A percentile compares a stretch with the other conserved stretches of the same genome.
phyloP scores from a whole-genome alignment of 495 filamentous ascomycete genomes.

The Tuber brumale region DNA sequence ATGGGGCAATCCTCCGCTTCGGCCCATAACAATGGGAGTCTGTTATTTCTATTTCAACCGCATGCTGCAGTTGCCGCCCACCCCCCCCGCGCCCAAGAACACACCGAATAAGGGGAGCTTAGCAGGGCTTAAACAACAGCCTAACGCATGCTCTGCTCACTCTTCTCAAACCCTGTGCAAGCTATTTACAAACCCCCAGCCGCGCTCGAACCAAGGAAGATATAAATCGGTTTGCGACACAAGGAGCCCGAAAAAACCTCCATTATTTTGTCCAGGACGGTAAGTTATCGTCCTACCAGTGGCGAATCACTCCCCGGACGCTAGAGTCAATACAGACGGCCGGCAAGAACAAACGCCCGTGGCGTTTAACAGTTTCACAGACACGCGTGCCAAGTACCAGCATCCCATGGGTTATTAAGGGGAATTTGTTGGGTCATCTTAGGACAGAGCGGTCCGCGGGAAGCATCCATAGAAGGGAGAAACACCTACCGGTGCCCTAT shows the following conservation, averaged over 20 bases:
- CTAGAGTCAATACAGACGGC: not conserved
- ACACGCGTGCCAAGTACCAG: not conserved
- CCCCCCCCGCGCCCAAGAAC: not conserved
- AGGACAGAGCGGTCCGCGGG: not conserved
- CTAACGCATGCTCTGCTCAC: not conserved
- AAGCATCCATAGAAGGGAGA: not conserved
- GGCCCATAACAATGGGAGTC: not conserved
- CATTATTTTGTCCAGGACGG: not conserved
- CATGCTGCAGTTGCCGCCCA: not conserved
- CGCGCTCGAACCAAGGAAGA: not conserved
- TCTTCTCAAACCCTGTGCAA: not conserved
- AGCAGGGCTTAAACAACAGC: not conserved
- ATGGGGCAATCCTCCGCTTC: not conserved
- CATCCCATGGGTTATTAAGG: not conserved
- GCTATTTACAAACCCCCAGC: not conserved
- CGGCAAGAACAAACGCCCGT: not conserved
- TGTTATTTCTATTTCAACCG: not conserved
- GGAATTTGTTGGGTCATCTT: not conserved
- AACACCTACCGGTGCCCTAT: not conserved
- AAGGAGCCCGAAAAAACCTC: not conserved
- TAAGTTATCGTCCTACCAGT: not conserved
- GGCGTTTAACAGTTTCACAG: not conserved
- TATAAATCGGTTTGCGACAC: not conserved
- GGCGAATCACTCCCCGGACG: not conserved
- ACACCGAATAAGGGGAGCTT: not conserved